Evolutionary conservation across 257 asterid species (phyloP).

Genomic region (Nicotiana attenuata): DNA sequence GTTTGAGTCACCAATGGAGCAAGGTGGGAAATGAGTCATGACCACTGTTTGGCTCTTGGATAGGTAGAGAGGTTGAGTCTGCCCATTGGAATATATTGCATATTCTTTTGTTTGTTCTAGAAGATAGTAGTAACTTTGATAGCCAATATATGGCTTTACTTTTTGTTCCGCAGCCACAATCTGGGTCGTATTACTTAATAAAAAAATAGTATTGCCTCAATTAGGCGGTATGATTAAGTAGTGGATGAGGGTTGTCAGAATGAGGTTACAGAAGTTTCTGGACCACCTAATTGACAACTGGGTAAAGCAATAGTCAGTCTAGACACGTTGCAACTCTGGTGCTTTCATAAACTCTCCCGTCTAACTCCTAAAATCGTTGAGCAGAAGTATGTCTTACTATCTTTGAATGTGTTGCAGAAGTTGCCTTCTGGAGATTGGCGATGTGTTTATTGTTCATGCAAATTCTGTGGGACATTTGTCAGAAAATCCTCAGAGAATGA

Average conservation of each 20-base stretch:
- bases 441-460: slow-evolving; percentile 87
- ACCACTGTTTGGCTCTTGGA: background rate
- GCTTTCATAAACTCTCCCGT: background rate
- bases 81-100: background rate
- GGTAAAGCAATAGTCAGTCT: background rate
- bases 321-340: background rate
- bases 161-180: background rate
- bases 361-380: background rate
- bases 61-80: background rate
- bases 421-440: slow-evolving; percentile 89
- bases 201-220: background rate
- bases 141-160: background rate
- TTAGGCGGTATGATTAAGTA: background rate
- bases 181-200: background rate
- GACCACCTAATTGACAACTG: background rate
- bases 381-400: slow-evolving; percentile 3
- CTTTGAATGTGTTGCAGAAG: slow-evolving; percentile 31
- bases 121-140: background rate
- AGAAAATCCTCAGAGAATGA: slow-evolving; percentile 32
- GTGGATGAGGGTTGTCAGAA: slow-evolving; percentile 4
- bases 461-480: slow-evolving; percentile 67
- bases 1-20: background rate
- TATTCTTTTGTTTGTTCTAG: background rate
- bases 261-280: background rate
- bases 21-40: background rate